Evolutionary conservation across 148 eudicot species (phyloP), one percentile per base, ranked within the genome.

Genomic region (Nepenthes mirabilis): DNA sequence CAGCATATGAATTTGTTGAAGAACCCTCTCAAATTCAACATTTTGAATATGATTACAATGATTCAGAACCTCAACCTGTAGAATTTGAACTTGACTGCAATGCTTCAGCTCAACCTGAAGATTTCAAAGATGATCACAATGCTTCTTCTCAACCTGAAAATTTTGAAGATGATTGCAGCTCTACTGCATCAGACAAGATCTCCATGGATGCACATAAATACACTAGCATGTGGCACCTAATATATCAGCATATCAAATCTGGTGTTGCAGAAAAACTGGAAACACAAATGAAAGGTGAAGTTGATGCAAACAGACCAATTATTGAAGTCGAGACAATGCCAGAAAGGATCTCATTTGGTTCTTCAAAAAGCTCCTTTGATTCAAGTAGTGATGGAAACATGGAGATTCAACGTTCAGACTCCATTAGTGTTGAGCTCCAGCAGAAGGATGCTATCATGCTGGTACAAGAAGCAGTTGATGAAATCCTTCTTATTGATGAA

Each of bases 381-480:
- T 50, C 23, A 48, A 65, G 57, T 58, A 33, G 52, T 52, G 69
- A 76, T 37, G 49, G 14, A 33, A 74, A 32, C 33, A 63, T 60
- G 34, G 79, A 75, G 56, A 56, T 67, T 47, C 63, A 56, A 58
- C 67, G 58, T 11, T 64, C 77, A 60, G 67, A 61, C 59, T 47
- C 69, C 62, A 54, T 36, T n/a, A 72, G 60, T n/a, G 55, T 63
- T 40, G 75, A 63, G 14, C 68, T 79, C 60, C 73, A 71, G 72
- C 77, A 76, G 59, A 75, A 70, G 45, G 87, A 80, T 66, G 95
- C 89, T 66, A 68, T 88, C 43, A 85, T 83, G 65, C 77, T 91
- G 37, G 83, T 88, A 23, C 71, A 62, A 65, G 84, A 87, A 64
- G 90, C 93, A 14, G 81, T 91, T 57, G 75, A 88, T 70, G 90